Percentiles rank a stretch among this genome's conserved stretches.
phyloP scores from a whole-genome alignment of 345 rosid species.

The Rubroshorea leprosula region DNA sequence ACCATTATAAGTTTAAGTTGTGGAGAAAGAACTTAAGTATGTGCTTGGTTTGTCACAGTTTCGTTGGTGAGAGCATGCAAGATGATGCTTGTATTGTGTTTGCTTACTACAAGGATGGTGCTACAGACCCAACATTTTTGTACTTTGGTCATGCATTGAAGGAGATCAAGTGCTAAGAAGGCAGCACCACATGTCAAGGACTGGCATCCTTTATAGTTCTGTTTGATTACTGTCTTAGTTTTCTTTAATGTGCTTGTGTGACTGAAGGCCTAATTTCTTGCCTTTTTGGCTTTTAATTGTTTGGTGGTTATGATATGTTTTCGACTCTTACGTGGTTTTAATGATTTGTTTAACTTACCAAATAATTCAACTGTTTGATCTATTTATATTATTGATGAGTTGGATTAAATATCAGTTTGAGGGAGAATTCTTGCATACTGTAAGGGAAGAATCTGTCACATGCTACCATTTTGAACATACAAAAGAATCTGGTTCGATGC shows the following conservation, averaged over 20 bases:
- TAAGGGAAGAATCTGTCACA: too few species aligned
- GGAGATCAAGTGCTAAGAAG: conserved; percentile 73
- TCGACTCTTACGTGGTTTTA: neutral
- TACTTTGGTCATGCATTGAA: conserved; percentile 77
- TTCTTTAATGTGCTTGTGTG: conserved; percentile 2
- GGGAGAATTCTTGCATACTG: neutral
- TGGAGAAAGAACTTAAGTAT: neutral
- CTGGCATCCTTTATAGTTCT: conserved; percentile 19
- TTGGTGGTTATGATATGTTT: conserved; percentile 2
- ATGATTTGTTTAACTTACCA: neutral
- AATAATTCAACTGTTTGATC: neutral
- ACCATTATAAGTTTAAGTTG: too few species aligned
- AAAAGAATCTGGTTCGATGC: too few species aligned
- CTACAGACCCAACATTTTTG: conserved; percentile 87
- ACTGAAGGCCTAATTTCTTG: neutral
- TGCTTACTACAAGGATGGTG: conserved; percentile 97
- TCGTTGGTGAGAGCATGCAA: conserved; percentile 91
- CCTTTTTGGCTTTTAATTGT: conserved; percentile 1
- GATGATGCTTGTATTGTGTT: conserved; percentile 70
- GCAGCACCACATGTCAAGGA: neutral
- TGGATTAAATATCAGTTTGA: neutral
- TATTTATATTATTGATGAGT: neutral
- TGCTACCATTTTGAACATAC: too few species aligned
- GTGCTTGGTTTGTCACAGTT: conserved; percentile 37
- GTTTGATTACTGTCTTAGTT: conserved; percentile 6